Evolutionary conservation across 2,329 filamentous ascomycete genomes (phyloP).

Genomic region (Neoarthrinium moseri): DNA sequence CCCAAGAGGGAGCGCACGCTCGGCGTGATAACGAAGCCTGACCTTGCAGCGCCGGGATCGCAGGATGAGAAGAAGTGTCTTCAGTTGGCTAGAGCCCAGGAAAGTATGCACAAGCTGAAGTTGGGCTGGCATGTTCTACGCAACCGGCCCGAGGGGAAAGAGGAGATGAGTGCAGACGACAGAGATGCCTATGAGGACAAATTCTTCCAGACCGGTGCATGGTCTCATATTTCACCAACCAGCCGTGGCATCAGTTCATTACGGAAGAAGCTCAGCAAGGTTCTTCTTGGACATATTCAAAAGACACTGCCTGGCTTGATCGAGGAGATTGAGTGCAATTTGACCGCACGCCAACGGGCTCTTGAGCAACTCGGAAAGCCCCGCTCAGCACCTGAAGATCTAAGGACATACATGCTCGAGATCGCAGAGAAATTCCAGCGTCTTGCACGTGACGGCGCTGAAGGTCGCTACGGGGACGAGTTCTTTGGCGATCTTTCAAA

Average conservation of each 20-base stretch:
- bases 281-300: conserved; percentile 30
- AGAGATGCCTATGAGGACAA: conserved; percentile 29
- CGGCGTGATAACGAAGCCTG: conserved; percentile 58
- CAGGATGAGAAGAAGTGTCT: conserved; percentile 38
- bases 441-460: conserved; percentile 35
- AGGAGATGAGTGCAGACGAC: conserved; percentile 14
- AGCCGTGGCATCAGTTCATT: conserved; percentile 34
- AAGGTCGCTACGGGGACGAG: conserved; percentile 36
- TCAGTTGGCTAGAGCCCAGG: conserved; percentile 36
- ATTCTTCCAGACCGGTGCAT: conserved; percentile 30
- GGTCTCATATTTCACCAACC: conserved; percentile 23
- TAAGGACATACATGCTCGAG: conserved; percentile 29
- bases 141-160: conserved; percentile 39
- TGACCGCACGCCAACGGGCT: conserved; percentile 13
- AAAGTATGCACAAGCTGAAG: conserved; percentile 45
- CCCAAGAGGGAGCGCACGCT: conserved; percentile 43
- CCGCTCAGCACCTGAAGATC: conserved; percentile 23
- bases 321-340: conserved; percentile 21
- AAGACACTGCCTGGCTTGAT: conserved; percentile 26
- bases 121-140: conserved; percentile 36
- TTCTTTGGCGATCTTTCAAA: conserved; percentile 34
- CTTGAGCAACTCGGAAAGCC: conserved; percentile 23
- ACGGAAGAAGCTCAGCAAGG: conserved; percentile 33
- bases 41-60: conserved; percentile 36
- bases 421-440: conserved; percentile 35